Evolutionary conservation across 257 asterid genomes (phyloP).

Genomic region (Paulownia fortunei): DNA sequence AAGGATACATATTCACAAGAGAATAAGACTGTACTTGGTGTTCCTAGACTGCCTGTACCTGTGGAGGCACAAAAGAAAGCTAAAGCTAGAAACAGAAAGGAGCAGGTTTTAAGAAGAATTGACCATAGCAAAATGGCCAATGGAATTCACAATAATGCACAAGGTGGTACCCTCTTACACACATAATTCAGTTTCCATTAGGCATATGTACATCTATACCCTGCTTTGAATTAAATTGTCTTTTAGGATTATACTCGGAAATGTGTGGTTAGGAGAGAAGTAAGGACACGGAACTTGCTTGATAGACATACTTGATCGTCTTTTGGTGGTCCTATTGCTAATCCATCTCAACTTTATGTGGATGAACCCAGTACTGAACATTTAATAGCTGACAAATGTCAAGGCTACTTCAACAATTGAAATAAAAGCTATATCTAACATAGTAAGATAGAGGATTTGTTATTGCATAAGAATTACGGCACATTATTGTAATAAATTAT

Average conservation of each 20-base stretch:
- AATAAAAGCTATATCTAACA: background rate
- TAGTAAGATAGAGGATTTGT: background rate
- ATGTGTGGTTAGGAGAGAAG: conserved; percentile 3
- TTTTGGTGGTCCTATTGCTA: conserved; percentile 15
- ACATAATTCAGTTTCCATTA: background rate
- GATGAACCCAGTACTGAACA: background rate
- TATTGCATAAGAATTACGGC: background rate
- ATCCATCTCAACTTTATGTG: background rate
- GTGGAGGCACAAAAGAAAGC: conserved; percentile 35
- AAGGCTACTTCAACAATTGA: background rate
- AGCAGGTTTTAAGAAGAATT: conserved; percentile 29
- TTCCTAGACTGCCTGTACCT: conserved; percentile 65
- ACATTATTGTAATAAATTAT: background rate
- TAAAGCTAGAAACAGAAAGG: conserved; percentile 38
- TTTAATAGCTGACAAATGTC: background rate
- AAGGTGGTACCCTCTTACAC: conserved; percentile 41
- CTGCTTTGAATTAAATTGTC: background rate
- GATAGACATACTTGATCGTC: background rate
- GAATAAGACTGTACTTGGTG: conserved; percentile 42
- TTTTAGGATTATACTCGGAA: conserved; percentile 8
- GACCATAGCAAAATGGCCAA: conserved; percentile 25
- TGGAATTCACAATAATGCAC: conserved; percentile 42
- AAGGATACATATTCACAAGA: conserved; percentile 28
- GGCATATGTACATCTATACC: background rate
- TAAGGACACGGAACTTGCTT: conserved; percentile 3